Percentiles rank a stretch among this genome's conserved stretches.
Evolutionary conservation across 257 asterid species (phyloP).

Genomic region (Ehretia macrophylla): DNA sequence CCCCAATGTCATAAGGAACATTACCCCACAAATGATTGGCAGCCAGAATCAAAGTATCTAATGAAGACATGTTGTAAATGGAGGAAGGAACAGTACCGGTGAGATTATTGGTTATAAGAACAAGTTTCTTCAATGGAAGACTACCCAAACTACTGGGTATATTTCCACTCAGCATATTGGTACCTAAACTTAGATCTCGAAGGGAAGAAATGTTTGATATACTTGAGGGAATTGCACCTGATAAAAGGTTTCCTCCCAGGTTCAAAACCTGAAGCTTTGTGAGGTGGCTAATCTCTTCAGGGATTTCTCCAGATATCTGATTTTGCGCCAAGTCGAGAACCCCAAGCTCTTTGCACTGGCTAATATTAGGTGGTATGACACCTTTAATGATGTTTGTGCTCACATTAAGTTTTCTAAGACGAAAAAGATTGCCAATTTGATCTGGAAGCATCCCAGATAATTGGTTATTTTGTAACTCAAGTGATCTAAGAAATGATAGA

Average conservation of each 20-base stretch:
- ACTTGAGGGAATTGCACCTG: conserved; percentile 22
- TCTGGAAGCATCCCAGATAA: conserved; percentile 40
- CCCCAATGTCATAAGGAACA: conserved; percentile 20
- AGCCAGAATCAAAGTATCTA: conserved; percentile 7
- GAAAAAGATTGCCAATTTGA: conserved; percentile 33
- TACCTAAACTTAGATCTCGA: not conserved
- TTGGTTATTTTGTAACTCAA: conserved; percentile 42
- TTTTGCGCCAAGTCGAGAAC: conserved; percentile 14
- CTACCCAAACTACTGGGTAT: conserved; percentile 18
- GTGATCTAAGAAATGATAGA: conserved; percentile 45
- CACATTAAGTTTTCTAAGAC: conserved; percentile 22
- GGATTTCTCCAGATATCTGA: conserved; percentile 12
- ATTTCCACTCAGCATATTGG: conserved; percentile 13
- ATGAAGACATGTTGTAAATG: conserved; percentile 17
- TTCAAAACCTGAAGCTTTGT: conserved; percentile 9
- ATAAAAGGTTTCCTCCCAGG: conserved; percentile 32
- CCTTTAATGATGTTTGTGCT: conserved; percentile 19
- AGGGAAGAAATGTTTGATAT: conserved; percentile 22
- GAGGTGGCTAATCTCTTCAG: conserved; percentile 15
- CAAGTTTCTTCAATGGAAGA: conserved; percentile 2
- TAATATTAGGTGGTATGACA: conserved; percentile 32
- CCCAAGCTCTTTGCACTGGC: conserved; percentile 19
- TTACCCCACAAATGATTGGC: conserved; percentile 17
- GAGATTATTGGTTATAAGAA: conserved; percentile 11
- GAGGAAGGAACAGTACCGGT: conserved; percentile 18